These are phyloP conservation scores for Arthrobotrys pseudoclavata DNA, from an alignment of 2,329 filamentous ascomycete species.

Conservation along the genomic window DNA sequence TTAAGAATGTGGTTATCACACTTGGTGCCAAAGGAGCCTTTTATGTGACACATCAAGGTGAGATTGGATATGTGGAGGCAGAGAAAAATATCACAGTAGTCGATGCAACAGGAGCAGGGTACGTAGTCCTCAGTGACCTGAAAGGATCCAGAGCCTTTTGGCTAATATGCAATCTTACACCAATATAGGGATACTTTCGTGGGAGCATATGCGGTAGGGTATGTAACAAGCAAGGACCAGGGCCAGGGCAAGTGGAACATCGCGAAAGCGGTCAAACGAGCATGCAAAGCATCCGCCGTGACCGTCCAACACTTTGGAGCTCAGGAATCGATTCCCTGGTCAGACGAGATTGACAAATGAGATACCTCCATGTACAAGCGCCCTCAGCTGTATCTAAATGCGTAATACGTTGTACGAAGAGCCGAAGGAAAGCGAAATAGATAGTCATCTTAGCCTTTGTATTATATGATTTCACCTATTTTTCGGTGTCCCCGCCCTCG, in stretches of 20 bases:
- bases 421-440: conserved; percentile 11
- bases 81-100: conserved; percentile 4
- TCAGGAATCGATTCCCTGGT: conserved; percentile 23
- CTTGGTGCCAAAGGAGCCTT: conserved; percentile 17
- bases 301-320: conserved; percentile 11
- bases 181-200: conserved; percentile 14
- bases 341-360: conserved; percentile 16
- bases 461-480: background rate
- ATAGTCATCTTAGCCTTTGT: background rate
- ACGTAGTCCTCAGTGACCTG: background rate
- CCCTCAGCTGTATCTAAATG: conserved; percentile 1
- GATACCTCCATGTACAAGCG: conserved; percentile 11
- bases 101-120: conserved; percentile 21
- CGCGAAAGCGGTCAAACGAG: conserved; percentile 13
- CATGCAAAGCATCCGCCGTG: conserved; percentile 14
- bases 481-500: conserved; percentile 2
- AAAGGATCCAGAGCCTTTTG: background rate
- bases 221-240: background rate
- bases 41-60: conserved; percentile 8
- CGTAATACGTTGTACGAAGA: background rate
- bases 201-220: conserved; percentile 17
- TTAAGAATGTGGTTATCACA: conserved; percentile 21
- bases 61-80: conserved; percentile 2
- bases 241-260: conserved; percentile 10
- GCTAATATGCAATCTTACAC: conserved; percentile 3